These are phyloP conservation scores for Gossypium davidsonii DNA, from an alignment of 441 rosid genomes.

Conservation along the genomic window DNA sequence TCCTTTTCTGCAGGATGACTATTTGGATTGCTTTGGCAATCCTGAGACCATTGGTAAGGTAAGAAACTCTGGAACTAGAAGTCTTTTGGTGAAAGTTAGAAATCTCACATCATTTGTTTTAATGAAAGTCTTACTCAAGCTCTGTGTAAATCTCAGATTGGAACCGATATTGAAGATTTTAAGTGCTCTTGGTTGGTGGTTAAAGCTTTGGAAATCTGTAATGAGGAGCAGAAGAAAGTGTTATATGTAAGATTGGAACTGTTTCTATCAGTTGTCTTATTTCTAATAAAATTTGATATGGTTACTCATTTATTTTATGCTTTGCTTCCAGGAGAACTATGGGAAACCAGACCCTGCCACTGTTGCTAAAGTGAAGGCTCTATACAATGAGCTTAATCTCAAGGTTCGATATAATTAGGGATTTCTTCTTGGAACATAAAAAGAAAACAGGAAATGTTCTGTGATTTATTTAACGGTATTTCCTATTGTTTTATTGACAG, in stretches of 20 bases:
- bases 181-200: conserved; percentile 94
- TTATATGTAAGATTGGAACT: conserved; percentile 42
- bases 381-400: conserved; percentile 62
- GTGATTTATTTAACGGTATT: background rate
- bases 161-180: conserved; percentile 88
- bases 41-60: conserved; percentile 81
- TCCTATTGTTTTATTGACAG: conserved; percentile 24
- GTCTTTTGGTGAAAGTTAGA: conserved; percentile 9
- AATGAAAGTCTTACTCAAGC: conserved; percentile 1
- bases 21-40: conserved; percentile 79
- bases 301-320: conserved; percentile 4
- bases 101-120: background rate
- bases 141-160: conserved; percentile 43
- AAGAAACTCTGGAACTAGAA: conserved; percentile 12
- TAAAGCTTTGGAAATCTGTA: conserved; percentile 64
- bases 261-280: background rate
- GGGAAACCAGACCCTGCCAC: conserved; percentile 58
- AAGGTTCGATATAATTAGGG: conserved; percentile 34
- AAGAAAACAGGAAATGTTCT: background rate
- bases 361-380: conserved; percentile 64
- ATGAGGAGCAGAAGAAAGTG: conserved; percentile 65
- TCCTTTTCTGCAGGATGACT: conserved; percentile 62
- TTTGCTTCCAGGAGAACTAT: conserved; percentile 57
- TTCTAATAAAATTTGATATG: background rate
- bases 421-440: background rate